Evolutionary conservation across 768 basidiomycete genomes (phyloP), one percentile per base, ranked within the genome.

Genomic region (Boletales sp.): DNA sequence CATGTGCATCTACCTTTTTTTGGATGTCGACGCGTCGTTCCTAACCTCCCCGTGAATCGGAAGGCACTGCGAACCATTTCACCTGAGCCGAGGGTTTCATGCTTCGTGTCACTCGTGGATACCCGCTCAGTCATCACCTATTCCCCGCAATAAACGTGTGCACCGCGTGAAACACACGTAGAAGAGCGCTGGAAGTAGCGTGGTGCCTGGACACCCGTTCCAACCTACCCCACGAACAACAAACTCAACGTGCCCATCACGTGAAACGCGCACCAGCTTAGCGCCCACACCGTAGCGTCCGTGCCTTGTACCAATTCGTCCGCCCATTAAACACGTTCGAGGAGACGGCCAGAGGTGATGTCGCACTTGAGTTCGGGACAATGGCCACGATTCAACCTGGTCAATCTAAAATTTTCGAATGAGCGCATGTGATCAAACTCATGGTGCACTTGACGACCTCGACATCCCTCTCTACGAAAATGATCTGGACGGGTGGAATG

Each of bases 361-460:
- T 50, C 49, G 49, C 43, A 50, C 21, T 39, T 39, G 42, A 31
- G 43, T 38, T 39, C 30, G 36, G 36, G 39, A 19, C n/a, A 25
- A 35, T 1, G 25, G 25, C 6, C 25, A 6, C 25, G 25, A 31
- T 13, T 42, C 41, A 28, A 42, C 19, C 28, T 40, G 47, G 40
- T n/a, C 31, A 9, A 41, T 48, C 32, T 48, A 40, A 40, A 40
- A 39, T 32, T 41, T 28, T 28, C 6, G 25, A 28, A 6, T 6
- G 25, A 28, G 25, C 25, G 25, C 25, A 28, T 5, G 6, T 28
- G 25, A 28, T 6, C 25, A 28, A 28, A 28, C 5, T 21, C 5
- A 28, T 28, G 25, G 25, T 7, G 6, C 25, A 6, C 7, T 7
- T 28, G 25, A 28, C 25, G 25, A 28, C 25, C 25, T 28, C 25